Conservation (phyloP, 768 basidiomycete genomes). For the Hydnum rufescens region DNA sequence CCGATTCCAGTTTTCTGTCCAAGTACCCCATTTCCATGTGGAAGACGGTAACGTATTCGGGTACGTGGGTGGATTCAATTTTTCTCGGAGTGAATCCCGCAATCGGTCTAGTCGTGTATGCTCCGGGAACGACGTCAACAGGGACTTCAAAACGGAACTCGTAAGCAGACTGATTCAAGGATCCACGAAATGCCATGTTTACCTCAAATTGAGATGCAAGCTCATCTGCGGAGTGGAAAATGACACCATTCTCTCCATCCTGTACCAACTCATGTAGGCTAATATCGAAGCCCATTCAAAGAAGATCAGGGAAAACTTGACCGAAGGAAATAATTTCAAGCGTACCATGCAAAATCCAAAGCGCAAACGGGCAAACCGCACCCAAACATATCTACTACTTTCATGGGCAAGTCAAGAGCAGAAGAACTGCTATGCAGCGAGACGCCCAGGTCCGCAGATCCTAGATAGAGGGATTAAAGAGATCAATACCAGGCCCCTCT, state of each 20-base stretch:
- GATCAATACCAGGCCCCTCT: not conserved
- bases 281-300: no score
- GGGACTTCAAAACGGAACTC: conserved; percentile 21
- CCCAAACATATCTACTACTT: conserved; percentile 98
- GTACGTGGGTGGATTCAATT: conserved; percentile 2
- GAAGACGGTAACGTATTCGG: not conserved
- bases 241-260: conserved; percentile 62
- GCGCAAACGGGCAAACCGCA: conserved; percentile 90
- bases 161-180: not conserved
- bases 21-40: conserved; percentile 45
- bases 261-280: conserved; percentile 79
- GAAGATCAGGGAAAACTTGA: not conserved
- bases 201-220: conserved; percentile 59
- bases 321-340: not conserved
- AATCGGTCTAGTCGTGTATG: conserved; percentile 31
- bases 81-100: conserved; percentile 26
- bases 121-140: conserved; percentile 41
- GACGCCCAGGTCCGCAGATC: conserved; percentile 81
- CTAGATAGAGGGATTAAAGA: conserved; percentile 20
- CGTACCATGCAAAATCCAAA: conserved; percentile 68
- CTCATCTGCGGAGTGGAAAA: conserved; percentile 48
- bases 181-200: not conserved
- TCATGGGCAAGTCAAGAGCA: conserved; percentile 90
- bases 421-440: conserved; percentile 83
- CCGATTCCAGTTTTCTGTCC: conserved; percentile 73